Evolutionary conservation across 2,329 filamentous ascomycete genomes (phyloP).

Genomic region (Capronia americana): DNA sequence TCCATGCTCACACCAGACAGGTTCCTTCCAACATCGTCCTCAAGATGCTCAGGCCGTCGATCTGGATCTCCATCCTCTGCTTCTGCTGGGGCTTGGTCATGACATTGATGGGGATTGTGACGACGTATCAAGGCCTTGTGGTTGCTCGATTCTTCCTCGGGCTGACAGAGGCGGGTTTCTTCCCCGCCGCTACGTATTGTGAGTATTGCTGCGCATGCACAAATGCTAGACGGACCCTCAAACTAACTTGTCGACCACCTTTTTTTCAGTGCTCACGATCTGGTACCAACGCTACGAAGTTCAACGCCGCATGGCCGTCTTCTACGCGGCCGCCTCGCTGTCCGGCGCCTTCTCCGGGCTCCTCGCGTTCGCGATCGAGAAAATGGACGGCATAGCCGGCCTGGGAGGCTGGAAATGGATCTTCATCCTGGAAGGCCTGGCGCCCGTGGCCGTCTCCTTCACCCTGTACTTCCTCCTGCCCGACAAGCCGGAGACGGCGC

Average conservation of each 20-base stretch:
- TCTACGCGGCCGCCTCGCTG: conserved; percentile 42
- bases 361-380: conserved; percentile 57
- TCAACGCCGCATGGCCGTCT: conserved; percentile 42
- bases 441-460: conserved; percentile 58
- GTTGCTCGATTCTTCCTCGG: conserved; percentile 57
- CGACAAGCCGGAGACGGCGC: conserved; percentile 76
- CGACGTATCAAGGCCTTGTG: conserved; percentile 59
- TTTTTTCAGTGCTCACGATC: conserved; percentile 43
- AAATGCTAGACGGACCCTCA: neutral
- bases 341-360: conserved; percentile 57
- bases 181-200: conserved; percentile 41
- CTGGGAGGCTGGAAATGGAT: conserved; percentile 60
- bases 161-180: conserved; percentile 49
- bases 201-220: neutral
- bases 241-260: neutral
- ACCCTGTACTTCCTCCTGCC: conserved; percentile 67
- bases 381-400: conserved; percentile 54
- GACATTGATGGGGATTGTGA: conserved; percentile 59
- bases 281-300: conserved; percentile 44
- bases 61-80: conserved; percentile 61
- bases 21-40: conserved; percentile 53
- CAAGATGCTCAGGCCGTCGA: conserved; percentile 56
- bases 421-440: conserved; percentile 61
- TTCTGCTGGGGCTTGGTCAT: conserved; percentile 48
- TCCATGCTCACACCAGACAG: neutral